These are phyloP conservation scores for Penicillium sp. DNA, from an alignment of 2,329 filamentous ascomycete genomes.

Conservation along the genomic window DNA sequence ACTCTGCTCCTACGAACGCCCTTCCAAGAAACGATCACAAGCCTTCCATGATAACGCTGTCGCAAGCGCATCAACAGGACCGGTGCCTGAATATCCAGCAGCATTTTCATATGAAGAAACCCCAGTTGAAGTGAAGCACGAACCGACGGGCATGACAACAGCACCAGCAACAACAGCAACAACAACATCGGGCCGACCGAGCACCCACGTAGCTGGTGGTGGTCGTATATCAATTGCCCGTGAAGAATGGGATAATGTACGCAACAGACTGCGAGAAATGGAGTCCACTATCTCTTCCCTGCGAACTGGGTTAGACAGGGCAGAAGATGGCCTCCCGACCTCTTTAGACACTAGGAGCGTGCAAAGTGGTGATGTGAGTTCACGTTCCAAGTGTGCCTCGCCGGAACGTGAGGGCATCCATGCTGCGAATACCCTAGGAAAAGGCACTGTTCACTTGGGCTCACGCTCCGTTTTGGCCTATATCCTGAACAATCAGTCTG, in stretches of 20 bases:
- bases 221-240: slow-evolving; percentile 41
- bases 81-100: slow-evolving; percentile 10
- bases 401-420: slow-evolving; percentile 57
- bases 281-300: slow-evolving; percentile 43
- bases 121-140: slow-evolving; percentile 26
- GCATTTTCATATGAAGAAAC: slow-evolving; percentile 21
- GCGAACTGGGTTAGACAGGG: slow-evolving; percentile 40
- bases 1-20: slow-evolving; percentile 50
- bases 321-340: slow-evolving; percentile 31
- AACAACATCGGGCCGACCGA: slow-evolving; percentile 15
- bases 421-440: slow-evolving; percentile 58
- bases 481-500: slow-evolving; percentile 56
- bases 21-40: slow-evolving; percentile 45
- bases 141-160: slow-evolving; percentile 5
- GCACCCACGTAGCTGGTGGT: slow-evolving; percentile 17
- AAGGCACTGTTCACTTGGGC: slow-evolving; percentile 61
- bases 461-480: slow-evolving; percentile 62
- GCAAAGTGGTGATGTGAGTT: slow-evolving; percentile 33
- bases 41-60: slow-evolving; percentile 25
- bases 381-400: slow-evolving; percentile 34
- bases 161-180: too few relatives aligned
- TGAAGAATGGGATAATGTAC: slow-evolving; percentile 47
- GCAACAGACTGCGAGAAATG: slow-evolving; percentile 44
- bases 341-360: slow-evolving; percentile 32
- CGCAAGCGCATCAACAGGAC: slow-evolving; percentile 11